Conservation (phyloP, 78 protist genomes). For the Dictyostelium citrinum region DNA sequence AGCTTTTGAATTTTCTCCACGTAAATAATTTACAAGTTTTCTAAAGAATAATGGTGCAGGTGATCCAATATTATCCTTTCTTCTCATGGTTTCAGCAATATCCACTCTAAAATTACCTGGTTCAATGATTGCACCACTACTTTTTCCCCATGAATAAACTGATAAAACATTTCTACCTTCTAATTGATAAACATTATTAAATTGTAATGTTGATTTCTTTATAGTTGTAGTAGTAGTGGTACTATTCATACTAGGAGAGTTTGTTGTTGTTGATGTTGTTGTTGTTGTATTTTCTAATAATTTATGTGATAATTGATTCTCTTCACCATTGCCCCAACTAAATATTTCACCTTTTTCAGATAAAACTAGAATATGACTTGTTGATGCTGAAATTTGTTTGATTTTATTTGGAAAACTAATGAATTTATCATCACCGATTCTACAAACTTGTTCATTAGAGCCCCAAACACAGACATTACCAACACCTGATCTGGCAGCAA, state of each 20-base stretch:
- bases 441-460: constrained; percentile 35
- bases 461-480: constrained; percentile 60
- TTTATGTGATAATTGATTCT: constrained; percentile 36
- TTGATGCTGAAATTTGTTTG: constrained; percentile 48
- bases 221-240: neutral
- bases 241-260: no score
- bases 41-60: constrained; percentile 37
- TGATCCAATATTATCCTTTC: constrained; percentile 25
- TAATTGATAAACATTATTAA: neutral
- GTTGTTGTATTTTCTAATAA: neutral
- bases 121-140: constrained; percentile 53
- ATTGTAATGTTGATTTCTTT: constrained; percentile 6
- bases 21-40: constrained; percentile 13
- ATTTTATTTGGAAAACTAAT: neutral
- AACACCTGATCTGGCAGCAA: constrained; percentile 41
- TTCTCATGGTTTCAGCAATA: constrained; percentile 49
- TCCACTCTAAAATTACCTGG: constrained; percentile 60
- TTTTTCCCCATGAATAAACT: constrained; percentile 47
- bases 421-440: constrained; percentile 38
- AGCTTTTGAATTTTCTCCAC: constrained; percentile 32
- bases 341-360: constrained; percentile 41
- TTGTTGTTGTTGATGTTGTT: neutral
- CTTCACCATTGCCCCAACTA: constrained; percentile 30
- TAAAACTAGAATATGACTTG: constrained; percentile 32
- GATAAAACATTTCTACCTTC: constrained; percentile 23